A percentile compares a stretch with the other conserved stretches of the same genome.
These are phyloP conservation scores for Lophiostoma macrostomum DNA, from an alignment of 495 filamentous ascomycete species.

Conservation along the genomic window DNA sequence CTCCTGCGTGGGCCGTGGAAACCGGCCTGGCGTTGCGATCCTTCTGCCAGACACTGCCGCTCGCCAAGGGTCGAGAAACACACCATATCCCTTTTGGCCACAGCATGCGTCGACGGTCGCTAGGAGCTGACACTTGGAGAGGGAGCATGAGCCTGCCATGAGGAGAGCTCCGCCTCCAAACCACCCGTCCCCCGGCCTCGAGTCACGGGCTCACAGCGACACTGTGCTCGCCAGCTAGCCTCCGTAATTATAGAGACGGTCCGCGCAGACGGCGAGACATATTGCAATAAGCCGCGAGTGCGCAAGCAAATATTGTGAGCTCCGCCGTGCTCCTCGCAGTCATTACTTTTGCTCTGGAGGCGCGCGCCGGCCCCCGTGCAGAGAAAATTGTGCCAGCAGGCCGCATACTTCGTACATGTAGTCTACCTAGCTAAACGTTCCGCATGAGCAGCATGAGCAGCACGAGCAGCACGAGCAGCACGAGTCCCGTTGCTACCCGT, in stretches of 20 bases:
- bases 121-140: conserved; percentile 24
- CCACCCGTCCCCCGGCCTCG: not conserved
- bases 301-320: not conserved
- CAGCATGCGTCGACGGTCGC: conserved; percentile 21
- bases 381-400: conserved; percentile 13
- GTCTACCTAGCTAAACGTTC: conserved; percentile 12
- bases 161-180: conserved; percentile 18
- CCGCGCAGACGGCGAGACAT: conserved; percentile 25
- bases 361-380: conserved; percentile 14
- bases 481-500: conserved; percentile 17
- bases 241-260: conserved; percentile 20
- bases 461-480: conserved; percentile 4
- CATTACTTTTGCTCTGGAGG: not conserved
- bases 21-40: not conserved
- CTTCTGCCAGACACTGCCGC: conserved; percentile 21
- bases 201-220: conserved; percentile 4
- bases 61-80: conserved; percentile 13
- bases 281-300: conserved; percentile 23
- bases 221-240: not conserved
- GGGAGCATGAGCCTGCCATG: not conserved
- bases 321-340: not conserved
- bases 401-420: conserved; percentile 4
- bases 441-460: not conserved
- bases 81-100: conserved; percentile 8
- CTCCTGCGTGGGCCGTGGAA: not conserved